phyloP scores from a whole-genome alignment of 148 eudicot genomes.

The Spergularia bocconei region DNA sequence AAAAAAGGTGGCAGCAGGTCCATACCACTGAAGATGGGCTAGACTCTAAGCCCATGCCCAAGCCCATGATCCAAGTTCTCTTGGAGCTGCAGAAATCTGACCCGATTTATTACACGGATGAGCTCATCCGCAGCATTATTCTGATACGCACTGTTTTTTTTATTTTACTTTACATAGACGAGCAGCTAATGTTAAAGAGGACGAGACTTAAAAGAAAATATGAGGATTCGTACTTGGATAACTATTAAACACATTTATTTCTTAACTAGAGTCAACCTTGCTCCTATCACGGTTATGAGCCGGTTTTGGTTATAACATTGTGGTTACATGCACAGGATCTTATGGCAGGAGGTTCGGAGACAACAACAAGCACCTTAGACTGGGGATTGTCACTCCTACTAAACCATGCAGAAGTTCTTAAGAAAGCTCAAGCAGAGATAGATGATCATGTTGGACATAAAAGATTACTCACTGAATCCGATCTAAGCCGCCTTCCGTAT shows the following conservation, averaged over 20 bases:
- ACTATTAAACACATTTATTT: too few species aligned
- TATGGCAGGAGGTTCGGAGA: not conserved
- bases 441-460: not conserved
- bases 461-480: not conserved
- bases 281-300: not conserved
- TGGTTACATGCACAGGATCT: not conserved
- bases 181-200: not conserved
- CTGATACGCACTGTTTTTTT: not conserved
- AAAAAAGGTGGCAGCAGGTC: too few species aligned
- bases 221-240: too few species aligned
- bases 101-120: conserved; percentile 3
- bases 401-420: conserved; percentile 1
- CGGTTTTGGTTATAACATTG: not conserved
- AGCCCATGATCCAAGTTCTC: not conserved
- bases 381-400: conserved; percentile 24
- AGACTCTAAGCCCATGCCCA: not conserved
- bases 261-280: not conserved
- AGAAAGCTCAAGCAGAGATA: conserved; percentile 15
- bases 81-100: not conserved
- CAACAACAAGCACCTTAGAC: conserved; percentile 7
- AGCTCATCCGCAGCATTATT: conserved; percentile 5
- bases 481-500: conserved; percentile 8
- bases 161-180: not conserved
- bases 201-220: not conserved
- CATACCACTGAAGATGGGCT: not conserved